Percentiles rank a stretch among this genome's conserved stretches.
Evolutionary conservation across 805 yeast species (phyloP).

Genomic region (Metschnikowia aberdeeniae): DNA sequence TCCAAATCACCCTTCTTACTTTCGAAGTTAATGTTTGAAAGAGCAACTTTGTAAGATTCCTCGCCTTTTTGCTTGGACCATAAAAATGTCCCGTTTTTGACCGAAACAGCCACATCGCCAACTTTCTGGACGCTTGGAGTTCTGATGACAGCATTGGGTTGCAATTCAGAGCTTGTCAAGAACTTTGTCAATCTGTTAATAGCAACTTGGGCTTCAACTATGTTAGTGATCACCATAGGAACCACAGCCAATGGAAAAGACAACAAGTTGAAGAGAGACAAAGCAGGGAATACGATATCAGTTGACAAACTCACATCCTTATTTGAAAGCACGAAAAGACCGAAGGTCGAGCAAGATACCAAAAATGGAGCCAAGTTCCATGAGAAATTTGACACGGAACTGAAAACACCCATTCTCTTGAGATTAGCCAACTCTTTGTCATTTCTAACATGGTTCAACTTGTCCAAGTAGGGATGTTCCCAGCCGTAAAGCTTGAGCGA

Average conservation of each 20-base stretch:
- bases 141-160: slow-evolving; percentile 66
- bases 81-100: slow-evolving; percentile 66
- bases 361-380: slow-evolving; percentile 86
- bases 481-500: slow-evolving; percentile 92
- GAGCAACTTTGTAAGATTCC: slow-evolving; percentile 56
- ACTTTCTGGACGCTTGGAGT: slow-evolving; percentile 43
- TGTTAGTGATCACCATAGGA: slow-evolving; percentile 82
- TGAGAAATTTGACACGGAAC: slow-evolving; percentile 67
- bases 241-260: slow-evolving; percentile 89
- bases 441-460: slow-evolving; percentile 78
- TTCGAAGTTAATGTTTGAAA: slow-evolving; percentile 55
- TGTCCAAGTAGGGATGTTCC: slow-evolving; percentile 81
- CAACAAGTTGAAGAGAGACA: slow-evolving; percentile 80
- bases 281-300: slow-evolving; percentile 88
- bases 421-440: slow-evolving; percentile 78
- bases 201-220: slow-evolving; percentile 88
- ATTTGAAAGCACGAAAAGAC: slow-evolving; percentile 60
- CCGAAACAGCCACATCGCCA: slow-evolving; percentile 66
- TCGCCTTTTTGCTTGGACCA: slow-evolving; percentile 70
- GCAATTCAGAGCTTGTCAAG: slow-evolving; percentile 74
- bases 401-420: slow-evolving; percentile 65
- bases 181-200: slow-evolving; percentile 68
- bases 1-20: slow-evolving; percentile 74
- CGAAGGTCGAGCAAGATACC: slow-evolving; percentile 88
- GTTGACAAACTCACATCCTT: slow-evolving; percentile 67